Evolutionary conservation across 2,329 filamentous ascomycete species (phyloP).

Genomic region (Fusarium floridanum): DNA sequence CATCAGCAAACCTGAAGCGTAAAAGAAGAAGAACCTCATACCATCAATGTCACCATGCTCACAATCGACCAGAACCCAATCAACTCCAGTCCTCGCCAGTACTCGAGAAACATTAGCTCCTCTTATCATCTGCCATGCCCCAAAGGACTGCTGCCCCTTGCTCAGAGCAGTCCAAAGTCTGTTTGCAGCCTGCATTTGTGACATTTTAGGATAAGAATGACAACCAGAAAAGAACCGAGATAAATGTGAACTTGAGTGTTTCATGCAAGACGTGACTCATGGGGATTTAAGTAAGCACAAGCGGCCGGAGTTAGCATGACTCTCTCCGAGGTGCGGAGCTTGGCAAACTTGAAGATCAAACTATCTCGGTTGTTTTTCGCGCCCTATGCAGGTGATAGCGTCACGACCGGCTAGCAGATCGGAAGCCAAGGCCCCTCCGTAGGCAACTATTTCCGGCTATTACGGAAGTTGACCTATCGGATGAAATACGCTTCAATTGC

Average conservation of each 20-base stretch:
- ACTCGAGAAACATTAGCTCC: not conserved
- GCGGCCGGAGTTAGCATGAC: not conserved
- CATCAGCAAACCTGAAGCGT: too few relatives aligned
- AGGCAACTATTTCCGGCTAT: not conserved
- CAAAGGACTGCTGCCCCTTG: not conserved
- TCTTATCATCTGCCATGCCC: not conserved
- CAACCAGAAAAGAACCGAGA: not conserved
- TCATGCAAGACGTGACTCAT: not conserved
- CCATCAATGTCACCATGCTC: not conserved
- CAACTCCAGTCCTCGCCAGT: not conserved
- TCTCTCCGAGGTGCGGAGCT: conserved; percentile 1
- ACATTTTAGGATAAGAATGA: not conserved
- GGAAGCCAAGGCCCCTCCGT: not conserved
- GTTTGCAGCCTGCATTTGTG: not conserved
- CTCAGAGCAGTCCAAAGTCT: not conserved
- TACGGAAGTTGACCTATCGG: not conserved
- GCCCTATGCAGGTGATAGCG: not conserved
- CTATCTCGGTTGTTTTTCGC: not conserved
- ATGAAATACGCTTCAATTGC: not conserved
- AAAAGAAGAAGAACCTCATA: not conserved
- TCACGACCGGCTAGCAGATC: not conserved
- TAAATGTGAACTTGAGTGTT: not conserved
- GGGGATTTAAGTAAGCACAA: not conserved
- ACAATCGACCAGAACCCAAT: not conserved
- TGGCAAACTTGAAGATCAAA: not conserved